Percentiles rank a stretch among this genome's conserved stretches.
These are phyloP conservation scores for Tolypocladium sp. DNA, from an alignment of 2,329 filamentous ascomycete genomes.

Conservation along the genomic window DNA sequence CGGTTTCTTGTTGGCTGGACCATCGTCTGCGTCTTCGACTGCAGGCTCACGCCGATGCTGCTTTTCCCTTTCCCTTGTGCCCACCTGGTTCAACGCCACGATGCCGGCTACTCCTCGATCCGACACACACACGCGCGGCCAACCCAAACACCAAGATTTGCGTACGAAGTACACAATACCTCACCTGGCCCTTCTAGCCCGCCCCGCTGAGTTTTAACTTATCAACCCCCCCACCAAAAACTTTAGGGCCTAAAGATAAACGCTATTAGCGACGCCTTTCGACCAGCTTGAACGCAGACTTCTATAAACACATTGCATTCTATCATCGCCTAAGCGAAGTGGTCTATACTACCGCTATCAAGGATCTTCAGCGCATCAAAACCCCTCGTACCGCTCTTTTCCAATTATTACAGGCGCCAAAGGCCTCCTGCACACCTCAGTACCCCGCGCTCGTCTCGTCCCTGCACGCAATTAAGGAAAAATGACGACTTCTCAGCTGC, in stretches of 20 bases:
- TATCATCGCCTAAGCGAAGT: not conserved
- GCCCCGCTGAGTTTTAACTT: not conserved
- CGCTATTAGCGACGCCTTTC: not conserved
- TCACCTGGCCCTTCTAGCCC: not conserved
- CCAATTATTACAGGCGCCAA: not conserved
- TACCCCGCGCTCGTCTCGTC: not conserved
- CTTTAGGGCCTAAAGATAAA: not conserved
- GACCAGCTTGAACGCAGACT: not conserved
- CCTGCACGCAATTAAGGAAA: not conserved
- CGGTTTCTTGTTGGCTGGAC: too few species aligned
- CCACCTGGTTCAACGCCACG: too few species aligned
- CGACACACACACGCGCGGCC: too few species aligned
- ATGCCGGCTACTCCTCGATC: too few species aligned
- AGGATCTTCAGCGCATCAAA: not conserved
- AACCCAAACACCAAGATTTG: not conserved
- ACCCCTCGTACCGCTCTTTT: not conserved
- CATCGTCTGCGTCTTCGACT: too few species aligned
- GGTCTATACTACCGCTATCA: not conserved
- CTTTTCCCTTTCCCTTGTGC: too few species aligned
- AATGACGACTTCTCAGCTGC: slow-evolving; percentile 29
- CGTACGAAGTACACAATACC: not conserved
- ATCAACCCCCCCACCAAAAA: slow-evolving; percentile 8
- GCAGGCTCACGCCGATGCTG: too few species aligned
- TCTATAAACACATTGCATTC: not conserved
- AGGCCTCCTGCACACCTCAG: not conserved